Evolutionary conservation across 2,329 filamentous ascomycete species (phyloP).

Genomic region (Fusarium domesticum): DNA sequence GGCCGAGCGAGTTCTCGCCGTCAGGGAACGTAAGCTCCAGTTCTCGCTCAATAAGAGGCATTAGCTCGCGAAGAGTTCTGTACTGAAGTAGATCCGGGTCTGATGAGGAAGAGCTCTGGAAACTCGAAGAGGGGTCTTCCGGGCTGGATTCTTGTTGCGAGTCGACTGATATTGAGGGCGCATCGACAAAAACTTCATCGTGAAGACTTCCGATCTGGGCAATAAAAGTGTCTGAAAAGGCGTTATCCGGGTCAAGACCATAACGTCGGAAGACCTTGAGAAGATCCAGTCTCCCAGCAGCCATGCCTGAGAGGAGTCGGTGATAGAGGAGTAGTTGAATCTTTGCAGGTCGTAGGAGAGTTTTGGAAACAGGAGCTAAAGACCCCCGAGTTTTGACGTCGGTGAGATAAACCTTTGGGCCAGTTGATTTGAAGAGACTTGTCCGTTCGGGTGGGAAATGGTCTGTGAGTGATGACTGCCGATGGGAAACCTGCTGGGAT

Average conservation of each 20-base stretch:
- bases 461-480: conserved; percentile 40
- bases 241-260: conserved; percentile 57
- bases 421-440: background rate
- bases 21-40: conserved; percentile 51
- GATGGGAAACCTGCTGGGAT: conserved; percentile 19
- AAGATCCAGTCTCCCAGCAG: conserved; percentile 67
- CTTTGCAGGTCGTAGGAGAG: conserved; percentile 70
- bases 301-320: conserved; percentile 74
- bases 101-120: conserved; percentile 17
- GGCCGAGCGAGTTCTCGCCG: conserved; percentile 46
- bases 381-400: conserved; percentile 84
- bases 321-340: conserved; percentile 92
- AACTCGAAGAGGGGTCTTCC: conserved; percentile 13
- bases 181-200: conserved; percentile 60
- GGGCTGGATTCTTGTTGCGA: conserved; percentile 7
- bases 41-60: conserved; percentile 46
- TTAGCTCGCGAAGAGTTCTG: conserved; percentile 45
- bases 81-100: conserved; percentile 44
- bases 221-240: conserved; percentile 78
- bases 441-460: conserved; percentile 36
- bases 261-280: conserved; percentile 69
- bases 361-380: conserved; percentile 60
- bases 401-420: conserved; percentile 62
- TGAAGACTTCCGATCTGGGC: conserved; percentile 69
- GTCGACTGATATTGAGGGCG: conserved; percentile 34